A percentile compares a stretch with the other conserved stretches of the same genome.
phyloP scores from a whole-genome alignment of 805 yeast species.

The Pichia paraexigua region DNA sequence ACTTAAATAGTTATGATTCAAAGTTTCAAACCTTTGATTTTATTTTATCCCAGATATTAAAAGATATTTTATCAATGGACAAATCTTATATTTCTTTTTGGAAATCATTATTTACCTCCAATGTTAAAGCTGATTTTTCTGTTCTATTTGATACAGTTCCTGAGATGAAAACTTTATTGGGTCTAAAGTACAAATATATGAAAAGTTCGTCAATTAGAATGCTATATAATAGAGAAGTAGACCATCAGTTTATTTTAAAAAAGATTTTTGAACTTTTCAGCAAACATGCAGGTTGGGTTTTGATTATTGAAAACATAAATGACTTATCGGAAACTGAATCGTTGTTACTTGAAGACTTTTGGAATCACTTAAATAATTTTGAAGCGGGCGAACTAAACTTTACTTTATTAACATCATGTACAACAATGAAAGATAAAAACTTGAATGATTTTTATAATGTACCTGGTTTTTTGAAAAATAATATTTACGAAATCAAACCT shows the following conservation, averaged over 20 bases:
- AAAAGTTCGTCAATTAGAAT: constrained; percentile 15
- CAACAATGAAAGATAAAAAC: not conserved
- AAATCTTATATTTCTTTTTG: constrained; percentile 30
- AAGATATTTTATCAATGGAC: constrained; percentile 35
- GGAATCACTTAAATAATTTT: constrained; percentile 15
- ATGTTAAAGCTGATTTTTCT: constrained; percentile 35
- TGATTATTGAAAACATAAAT: constrained; percentile 40
- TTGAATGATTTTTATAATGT: not conserved
- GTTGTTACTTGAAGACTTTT: constrained; percentile 25
- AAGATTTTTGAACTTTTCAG: constrained; percentile 35
- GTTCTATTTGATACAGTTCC: constrained; percentile 37
- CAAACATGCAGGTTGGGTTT: constrained; percentile 32
- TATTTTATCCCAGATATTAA: constrained; percentile 27
- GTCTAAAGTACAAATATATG: constrained; percentile 31
- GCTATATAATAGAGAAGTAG: constrained; percentile 30
- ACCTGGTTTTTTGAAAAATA: constrained; percentile 1
- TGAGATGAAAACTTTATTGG: constrained; percentile 35
- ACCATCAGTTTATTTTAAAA: constrained; percentile 36
- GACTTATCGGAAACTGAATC: constrained; percentile 33
- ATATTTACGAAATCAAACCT: constrained; percentile 6
- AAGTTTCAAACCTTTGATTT: constrained; percentile 12
- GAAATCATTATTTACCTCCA: constrained; percentile 33
- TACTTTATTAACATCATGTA: constrained; percentile 4
- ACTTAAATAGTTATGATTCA: constrained; percentile 21
- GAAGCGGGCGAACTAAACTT: constrained; percentile 5